Evolutionary conservation across 164 flowering plant species (phyloP).

Genomic region (Platanus orientalis): DNA sequence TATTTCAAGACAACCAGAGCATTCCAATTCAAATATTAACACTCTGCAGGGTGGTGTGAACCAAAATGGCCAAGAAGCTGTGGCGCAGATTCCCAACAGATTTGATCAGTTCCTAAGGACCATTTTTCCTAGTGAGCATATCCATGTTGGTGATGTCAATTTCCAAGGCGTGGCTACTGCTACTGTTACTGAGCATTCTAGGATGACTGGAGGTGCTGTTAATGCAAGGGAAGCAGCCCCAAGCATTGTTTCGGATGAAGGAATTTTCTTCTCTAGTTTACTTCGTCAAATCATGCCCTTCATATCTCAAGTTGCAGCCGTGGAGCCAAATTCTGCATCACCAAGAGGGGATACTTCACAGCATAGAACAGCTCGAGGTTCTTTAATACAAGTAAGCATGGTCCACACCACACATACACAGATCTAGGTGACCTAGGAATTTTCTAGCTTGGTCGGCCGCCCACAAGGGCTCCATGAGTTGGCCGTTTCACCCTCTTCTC

Average conservation of each 20-base stretch:
- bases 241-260: conserved; percentile 32
- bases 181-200: conserved; percentile 15
- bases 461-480: too few relatives aligned
- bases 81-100: conserved; percentile 22
- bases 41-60: conserved; percentile 18
- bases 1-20: conserved; percentile 18
- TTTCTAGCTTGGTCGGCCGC: too few relatives aligned
- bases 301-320: conserved; percentile 28
- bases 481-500: too few relatives aligned
- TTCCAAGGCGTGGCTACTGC: conserved; percentile 14
- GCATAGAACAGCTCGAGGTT: conserved; percentile 10
- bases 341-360: conserved; percentile 18
- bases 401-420: too few relatives aligned
- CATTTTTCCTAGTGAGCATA: conserved; percentile 27
- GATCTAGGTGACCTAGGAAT: too few relatives aligned
- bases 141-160: conserved; percentile 15
- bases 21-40: conserved; percentile 18
- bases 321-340: conserved; percentile 15
- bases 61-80: conserved; percentile 19
- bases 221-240: conserved; percentile 26
- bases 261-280: conserved; percentile 43
- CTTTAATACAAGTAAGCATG: conserved; percentile 27
- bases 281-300: conserved; percentile 56
- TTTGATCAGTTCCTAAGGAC: conserved; percentile 37
- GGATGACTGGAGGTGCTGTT: conserved; percentile 15